phyloP scores from a whole-genome alignment of 805 yeast genomes.

The Kodamaea sagamina region DNA sequence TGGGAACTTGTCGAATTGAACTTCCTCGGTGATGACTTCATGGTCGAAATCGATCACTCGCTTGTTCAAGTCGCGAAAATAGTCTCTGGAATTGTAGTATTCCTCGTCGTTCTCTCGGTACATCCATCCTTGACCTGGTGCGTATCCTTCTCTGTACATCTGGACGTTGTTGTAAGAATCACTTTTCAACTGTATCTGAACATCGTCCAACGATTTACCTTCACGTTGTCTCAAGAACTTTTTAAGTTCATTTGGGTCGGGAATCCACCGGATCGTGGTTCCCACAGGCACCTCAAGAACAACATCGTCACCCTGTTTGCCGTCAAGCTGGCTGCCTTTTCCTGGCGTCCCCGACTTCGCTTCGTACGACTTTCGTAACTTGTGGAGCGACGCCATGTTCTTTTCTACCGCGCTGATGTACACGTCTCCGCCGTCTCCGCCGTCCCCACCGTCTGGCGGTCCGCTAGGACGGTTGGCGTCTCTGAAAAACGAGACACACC shows the following conservation, averaged over 20 bases:
- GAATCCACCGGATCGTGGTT: slow-evolving; percentile 82
- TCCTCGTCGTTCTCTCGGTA: slow-evolving; percentile 78
- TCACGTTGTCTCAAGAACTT: slow-evolving; percentile 22
- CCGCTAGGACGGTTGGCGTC: slow-evolving; percentile 85
- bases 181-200: slow-evolving; percentile 36
- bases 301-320: slow-evolving; percentile 79
- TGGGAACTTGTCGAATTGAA: slow-evolving; percentile 70
- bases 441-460: slow-evolving; percentile 99
- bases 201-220: slow-evolving; percentile 21
- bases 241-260: slow-evolving; percentile 59
- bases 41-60: slow-evolving; percentile 68
- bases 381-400: slow-evolving; percentile 70
- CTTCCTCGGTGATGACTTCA: slow-evolving; percentile 58
- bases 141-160: slow-evolving; percentile 60
- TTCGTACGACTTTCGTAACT: slow-evolving; percentile 61
- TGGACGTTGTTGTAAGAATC: slow-evolving; percentile 45
- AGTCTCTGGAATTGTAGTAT: slow-evolving; percentile 64
- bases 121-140: slow-evolving; percentile 84
- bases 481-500: slow-evolving; percentile 79
- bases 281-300: slow-evolving; percentile 90
- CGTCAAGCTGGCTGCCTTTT: slow-evolving; percentile 75
- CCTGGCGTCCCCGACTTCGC: slow-evolving; percentile 79
- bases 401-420: slow-evolving; percentile 74
- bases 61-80: slow-evolving; percentile 63
- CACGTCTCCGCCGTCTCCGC: slow-evolving; percentile 89